A percentile compares a stretch with the other conserved stretches of the same genome.
Conservation (phyloP, 73 alveolate genomes). For the Effrenium voratum region DNA sequence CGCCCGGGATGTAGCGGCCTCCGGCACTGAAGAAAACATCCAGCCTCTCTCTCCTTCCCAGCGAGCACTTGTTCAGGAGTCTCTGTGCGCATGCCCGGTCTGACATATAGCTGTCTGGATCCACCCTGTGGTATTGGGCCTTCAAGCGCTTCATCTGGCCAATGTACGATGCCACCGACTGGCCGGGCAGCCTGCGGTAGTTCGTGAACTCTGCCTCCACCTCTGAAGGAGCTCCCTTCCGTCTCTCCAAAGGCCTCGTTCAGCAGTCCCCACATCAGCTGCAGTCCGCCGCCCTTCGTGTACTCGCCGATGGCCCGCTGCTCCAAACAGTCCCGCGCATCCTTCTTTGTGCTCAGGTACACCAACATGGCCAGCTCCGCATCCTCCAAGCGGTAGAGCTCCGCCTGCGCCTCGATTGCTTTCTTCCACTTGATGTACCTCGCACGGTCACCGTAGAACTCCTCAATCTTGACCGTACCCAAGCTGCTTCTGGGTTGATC, state of each 20-base stretch:
- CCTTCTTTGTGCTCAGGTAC: neutral
- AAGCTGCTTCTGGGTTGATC: neutral
- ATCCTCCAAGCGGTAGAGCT: neutral
- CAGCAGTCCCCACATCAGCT: neutral
- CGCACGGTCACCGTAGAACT: neutral
- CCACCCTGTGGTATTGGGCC: neutral
- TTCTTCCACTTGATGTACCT: constrained; percentile 46
- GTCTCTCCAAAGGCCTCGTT: constrained; percentile 46
- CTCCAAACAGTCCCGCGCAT: constrained; percentile 25
- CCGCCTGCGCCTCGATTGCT: constrained; percentile 21
- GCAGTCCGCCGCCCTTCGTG: neutral
- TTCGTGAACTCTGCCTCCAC: constrained; percentile 5
- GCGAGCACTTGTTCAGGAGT: constrained; percentile 25
- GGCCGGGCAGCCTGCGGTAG: constrained; percentile 17
- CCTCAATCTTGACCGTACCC: constrained; percentile 6
- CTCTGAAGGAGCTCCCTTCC: neutral
- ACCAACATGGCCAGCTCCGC: constrained; percentile 17
- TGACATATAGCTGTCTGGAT: constrained; percentile 7
- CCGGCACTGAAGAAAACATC: constrained; percentile 35
- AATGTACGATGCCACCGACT: neutral
- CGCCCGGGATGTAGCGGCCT: neutral
- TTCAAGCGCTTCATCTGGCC: constrained; percentile 37
- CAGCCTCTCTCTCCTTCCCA: constrained; percentile 8
- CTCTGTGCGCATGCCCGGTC: constrained; percentile 39
- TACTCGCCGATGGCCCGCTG: neutral